Base-by-base conservation (phyloP, 805 yeast genomes). In the Lachancea meyersii region DNA sequence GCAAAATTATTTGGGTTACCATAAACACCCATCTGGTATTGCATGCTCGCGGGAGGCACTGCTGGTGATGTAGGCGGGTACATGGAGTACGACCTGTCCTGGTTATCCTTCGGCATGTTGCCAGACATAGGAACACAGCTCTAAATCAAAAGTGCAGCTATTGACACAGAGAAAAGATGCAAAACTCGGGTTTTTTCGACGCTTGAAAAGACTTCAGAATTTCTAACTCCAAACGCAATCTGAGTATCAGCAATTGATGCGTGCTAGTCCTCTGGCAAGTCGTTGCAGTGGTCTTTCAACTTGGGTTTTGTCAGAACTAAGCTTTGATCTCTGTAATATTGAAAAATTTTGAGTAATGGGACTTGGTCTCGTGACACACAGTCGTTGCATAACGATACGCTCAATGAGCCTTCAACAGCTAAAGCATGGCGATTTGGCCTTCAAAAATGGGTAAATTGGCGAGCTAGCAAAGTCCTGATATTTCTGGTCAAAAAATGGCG, bases 1-100 rank as follows among this genome's bases (percentile, higher is more conserved):
- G 45, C 40, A 22, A 42, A 42, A 8, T 38, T 24, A 22, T 36
- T 35, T 26, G 45, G 45, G 22, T 32, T 42, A 8, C 41, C 45
- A 27, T 42, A 42, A 20, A 37, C 38, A 27, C 40, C 35, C 41
- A 42, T 42, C 5, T 30, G 33, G 20, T 42, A 37, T 37, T 56
- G 61, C 55, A 57, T 56, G 28, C 51, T 58, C n/a, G 54, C 55
- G 4, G 55, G 40, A 13, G 54, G 53, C 13, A 58, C 60, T 24
- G 52, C 52, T 5, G 62, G 60, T 13, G 61, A 49, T 2, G 62
- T 58, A 27, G 54, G 55, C 19, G 65, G 64, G 44, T 60, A 60
- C 65, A 60, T 60, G 1, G 64, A 59, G 44, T 59, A 58, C 18
- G 65, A 60, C 21, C 38, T 34, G 38, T 60, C 65, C 35, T 60